Percentiles rank a stretch among this genome's conserved stretches.
Conservation (phyloP, 306 rosid genomes). For the Acacia acuminata region DNA sequence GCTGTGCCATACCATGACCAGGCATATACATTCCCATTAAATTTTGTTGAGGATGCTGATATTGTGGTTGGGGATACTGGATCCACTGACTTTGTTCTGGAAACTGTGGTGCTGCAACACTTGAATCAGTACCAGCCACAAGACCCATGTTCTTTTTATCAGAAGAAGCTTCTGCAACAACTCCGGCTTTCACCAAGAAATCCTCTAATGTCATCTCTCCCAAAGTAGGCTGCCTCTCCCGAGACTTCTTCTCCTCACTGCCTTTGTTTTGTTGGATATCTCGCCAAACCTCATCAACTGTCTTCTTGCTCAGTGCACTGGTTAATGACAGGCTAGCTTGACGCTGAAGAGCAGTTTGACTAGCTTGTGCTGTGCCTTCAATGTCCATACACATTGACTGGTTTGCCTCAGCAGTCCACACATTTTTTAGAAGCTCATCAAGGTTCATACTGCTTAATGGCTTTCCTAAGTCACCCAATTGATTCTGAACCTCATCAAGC, state of each 20-base stretch:
- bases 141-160: conserved; percentile 43
- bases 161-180: conserved; percentile 61
- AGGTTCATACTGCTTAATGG: conserved; percentile 95
- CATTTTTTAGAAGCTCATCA: conserved; percentile 91
- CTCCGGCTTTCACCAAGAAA: conserved; percentile 92
- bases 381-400: conserved; percentile 53
- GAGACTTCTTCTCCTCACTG: conserved; percentile 50
- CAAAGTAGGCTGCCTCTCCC: conserved; percentile 68
- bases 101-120: conserved; percentile 51
- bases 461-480: conserved; percentile 88
- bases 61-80: conserved; percentile 67
- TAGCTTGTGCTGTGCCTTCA: conserved; percentile 46
- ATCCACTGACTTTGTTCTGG: conserved; percentile 75
- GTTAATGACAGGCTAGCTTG: conserved; percentile 79
- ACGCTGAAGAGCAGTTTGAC: conserved; percentile 57
- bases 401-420: conserved; percentile 84
- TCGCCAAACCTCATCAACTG: conserved; percentile 97
- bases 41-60: conserved; percentile 71
- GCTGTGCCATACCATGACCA: conserved; percentile 56
- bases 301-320: conserved; percentile 72
- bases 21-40: conserved; percentile 75
- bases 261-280: conserved; percentile 80
- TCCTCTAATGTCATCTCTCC: conserved; percentile 99
- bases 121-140: conserved; percentile 47
- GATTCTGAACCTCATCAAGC: conserved; percentile 89